These are phyloP conservation scores for Cadophora sp. DNA, from an alignment of 2,329 filamentous ascomycete species.

Conservation along the genomic window DNA sequence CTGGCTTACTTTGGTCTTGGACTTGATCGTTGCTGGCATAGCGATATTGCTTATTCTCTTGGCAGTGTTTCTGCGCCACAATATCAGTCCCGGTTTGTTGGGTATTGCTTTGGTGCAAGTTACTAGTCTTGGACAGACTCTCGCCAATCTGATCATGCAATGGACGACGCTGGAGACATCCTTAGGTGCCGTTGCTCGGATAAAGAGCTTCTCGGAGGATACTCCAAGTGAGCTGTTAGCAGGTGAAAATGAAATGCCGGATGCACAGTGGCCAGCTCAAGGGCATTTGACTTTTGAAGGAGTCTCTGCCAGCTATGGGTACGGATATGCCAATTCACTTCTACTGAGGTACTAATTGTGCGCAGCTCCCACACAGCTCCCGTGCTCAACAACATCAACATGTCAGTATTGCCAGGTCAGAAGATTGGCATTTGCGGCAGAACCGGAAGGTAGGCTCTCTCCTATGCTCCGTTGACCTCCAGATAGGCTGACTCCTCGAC, in stretches of 20 bases:
- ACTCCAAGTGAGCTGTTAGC: constrained; percentile 45
- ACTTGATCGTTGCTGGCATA: constrained; percentile 33
- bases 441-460: constrained; percentile 38
- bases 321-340: not conserved
- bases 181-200: constrained; percentile 61
- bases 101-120: constrained; percentile 48
- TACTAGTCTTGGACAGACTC: constrained; percentile 44
- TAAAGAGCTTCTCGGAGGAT: constrained; percentile 59
- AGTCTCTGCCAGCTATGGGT: constrained; percentile 40
- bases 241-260: constrained; percentile 18
- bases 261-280: constrained; percentile 42
- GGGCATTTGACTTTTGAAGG: constrained; percentile 44
- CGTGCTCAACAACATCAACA: constrained; percentile 26
- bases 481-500: not conserved
- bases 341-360: constrained; percentile 16
- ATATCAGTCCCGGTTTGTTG: constrained; percentile 1
- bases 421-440: constrained; percentile 57
- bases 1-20: constrained; percentile 56
- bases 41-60: constrained; percentile 45
- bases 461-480: not conserved
- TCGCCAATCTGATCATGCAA: constrained; percentile 51
- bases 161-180: constrained; percentile 65
- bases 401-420: constrained; percentile 47
- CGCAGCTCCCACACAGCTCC: constrained; percentile 11
- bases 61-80: constrained; percentile 7